Evolutionary conservation across 129 eudicot species (phyloP).

Genomic region (Heracleum sosnowskyi): DNA sequence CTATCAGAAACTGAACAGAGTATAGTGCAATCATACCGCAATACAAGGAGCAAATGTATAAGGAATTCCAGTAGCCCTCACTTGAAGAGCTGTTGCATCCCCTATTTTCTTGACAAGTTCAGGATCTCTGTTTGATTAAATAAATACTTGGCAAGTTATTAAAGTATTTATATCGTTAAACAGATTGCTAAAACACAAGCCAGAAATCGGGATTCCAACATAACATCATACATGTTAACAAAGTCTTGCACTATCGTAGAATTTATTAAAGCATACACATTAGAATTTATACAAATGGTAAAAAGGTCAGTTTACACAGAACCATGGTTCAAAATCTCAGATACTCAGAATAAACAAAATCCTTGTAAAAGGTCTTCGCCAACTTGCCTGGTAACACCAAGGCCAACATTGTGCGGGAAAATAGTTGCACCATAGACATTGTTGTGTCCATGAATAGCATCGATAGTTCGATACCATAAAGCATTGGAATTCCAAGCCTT

Average conservation of each 20-base stretch:
- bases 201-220: neutral
- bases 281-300: too few relatives aligned
- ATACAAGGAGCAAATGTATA: conserved; percentile 33
- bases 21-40: conserved; percentile 12
- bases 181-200: neutral
- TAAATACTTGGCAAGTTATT: neutral
- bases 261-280: neutral
- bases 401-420: conserved; percentile 45
- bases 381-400: conserved; percentile 42
- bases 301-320: neutral
- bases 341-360: neutral
- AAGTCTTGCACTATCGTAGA: neutral
- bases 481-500: conserved; percentile 38
- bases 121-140: conserved; percentile 13
- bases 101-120: conserved; percentile 26
- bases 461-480: conserved; percentile 38
- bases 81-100: conserved; percentile 33
- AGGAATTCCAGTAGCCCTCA: conserved; percentile 26
- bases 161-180: neutral
- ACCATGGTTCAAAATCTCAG: neutral
- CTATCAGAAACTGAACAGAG: neutral
- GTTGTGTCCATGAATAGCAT: conserved; percentile 44
- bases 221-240: neutral
- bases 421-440: conserved; percentile 33
- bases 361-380: neutral